These are phyloP conservation scores for Forsythia suspensa DNA, from an alignment of 257 asterid genomes.

Conservation along the genomic window DNA sequence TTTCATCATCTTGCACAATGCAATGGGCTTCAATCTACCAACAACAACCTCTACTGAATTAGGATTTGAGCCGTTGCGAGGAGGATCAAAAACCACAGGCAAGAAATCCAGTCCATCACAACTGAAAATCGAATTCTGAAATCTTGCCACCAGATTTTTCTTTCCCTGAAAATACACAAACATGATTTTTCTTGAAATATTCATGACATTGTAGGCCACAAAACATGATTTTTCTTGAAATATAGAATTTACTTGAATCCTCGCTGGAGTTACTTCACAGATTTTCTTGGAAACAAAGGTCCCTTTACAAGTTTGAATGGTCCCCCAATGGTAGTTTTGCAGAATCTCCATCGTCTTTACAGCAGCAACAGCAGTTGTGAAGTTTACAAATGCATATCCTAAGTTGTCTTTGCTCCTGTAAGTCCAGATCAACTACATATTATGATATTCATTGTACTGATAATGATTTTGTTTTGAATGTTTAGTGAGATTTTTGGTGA, in stretches of 20 bases:
- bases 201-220: too few relatives aligned
- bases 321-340: slow-evolving; percentile 33
- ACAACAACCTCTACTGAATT: slow-evolving; percentile 4
- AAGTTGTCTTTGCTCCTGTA: slow-evolving; percentile 33
- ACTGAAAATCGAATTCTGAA: not conserved
- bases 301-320: not conserved
- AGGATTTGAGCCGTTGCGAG: slow-evolving; percentile 35
- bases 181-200: not conserved
- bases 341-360: slow-evolving; percentile 20
- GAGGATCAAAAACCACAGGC: slow-evolving; percentile 45
- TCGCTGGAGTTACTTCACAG: slow-evolving; percentile 46
- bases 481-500: not conserved
- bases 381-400: slow-evolving; percentile 61
- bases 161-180: slow-evolving; percentile 33
- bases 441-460: not conserved
- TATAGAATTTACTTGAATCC: slow-evolving; percentile 39
- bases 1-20: not conserved
- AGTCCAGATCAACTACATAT: not conserved
- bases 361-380: slow-evolving; percentile 38
- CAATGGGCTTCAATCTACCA: slow-evolving; percentile 11
- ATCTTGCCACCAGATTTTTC: slow-evolving; percentile 19
- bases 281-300: slow-evolving; percentile 28
- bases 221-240: not conserved
- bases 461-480: not conserved
- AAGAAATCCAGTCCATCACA: slow-evolving; percentile 37